These are phyloP conservation scores for Kockiozyma suomiensis DNA, from an alignment of 805 yeast genomes.

Conservation along the genomic window DNA sequence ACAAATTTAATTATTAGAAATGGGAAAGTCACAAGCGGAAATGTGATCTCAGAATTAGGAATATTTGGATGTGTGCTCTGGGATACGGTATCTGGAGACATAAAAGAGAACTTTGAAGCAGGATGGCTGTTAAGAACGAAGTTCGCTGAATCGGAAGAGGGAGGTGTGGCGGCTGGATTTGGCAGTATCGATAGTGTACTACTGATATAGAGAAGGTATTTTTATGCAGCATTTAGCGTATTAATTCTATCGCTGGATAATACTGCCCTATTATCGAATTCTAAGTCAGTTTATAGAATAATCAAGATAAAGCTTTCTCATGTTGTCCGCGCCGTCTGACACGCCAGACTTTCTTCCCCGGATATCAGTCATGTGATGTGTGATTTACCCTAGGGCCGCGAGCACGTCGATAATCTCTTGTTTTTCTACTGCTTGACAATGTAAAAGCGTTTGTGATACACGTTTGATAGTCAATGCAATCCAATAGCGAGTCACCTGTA, in stretches of 20 bases:
- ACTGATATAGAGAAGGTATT: slow-evolving; percentile 45
- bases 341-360: too few relatives aligned
- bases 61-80: slow-evolving; percentile 82
- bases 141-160: slow-evolving; percentile 85
- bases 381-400: too few relatives aligned
- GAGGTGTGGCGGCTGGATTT: slow-evolving; percentile 99
- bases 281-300: too few relatives aligned
- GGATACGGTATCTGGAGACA: slow-evolving; percentile 58
- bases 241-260: not conserved
- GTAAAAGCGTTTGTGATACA: too few relatives aligned
- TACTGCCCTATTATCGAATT: too few relatives aligned
- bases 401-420: too few relatives aligned
- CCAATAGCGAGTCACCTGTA: too few relatives aligned
- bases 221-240: not conserved
- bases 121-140: slow-evolving; percentile 92
- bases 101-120: slow-evolving; percentile 64
- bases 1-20: slow-evolving; percentile 72
- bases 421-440: too few relatives aligned
- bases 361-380: too few relatives aligned
- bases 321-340: too few relatives aligned
- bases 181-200: slow-evolving; percentile 91
- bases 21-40: slow-evolving; percentile 63
- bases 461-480: too few relatives aligned
- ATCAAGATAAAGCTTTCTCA: too few relatives aligned
- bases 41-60: slow-evolving; percentile 88